Evolutionary conservation across 768 basidiomycete genomes (phyloP), one percentile per base, ranked within the genome.

Genomic region (Ramaria rubella): DNA sequence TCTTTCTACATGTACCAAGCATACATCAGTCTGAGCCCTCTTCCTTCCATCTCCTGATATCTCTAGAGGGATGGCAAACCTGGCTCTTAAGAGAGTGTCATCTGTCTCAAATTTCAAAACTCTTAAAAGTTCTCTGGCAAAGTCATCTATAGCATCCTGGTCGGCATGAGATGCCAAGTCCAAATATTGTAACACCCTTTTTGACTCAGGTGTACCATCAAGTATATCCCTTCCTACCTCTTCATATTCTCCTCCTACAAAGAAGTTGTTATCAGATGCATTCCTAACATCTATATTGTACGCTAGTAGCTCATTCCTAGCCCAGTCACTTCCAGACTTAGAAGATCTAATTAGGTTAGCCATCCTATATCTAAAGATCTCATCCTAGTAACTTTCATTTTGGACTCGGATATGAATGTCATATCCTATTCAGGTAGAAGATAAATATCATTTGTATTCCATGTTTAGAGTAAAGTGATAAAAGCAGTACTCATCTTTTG

Each of bases 21-120:
- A 73, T 49, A 73, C 65, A 60, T 70, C 68, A 1, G 68, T 57
- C 49, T 64, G 63, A 21, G 66, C 64, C 36, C 63, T n/a, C n/a
- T n/a, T n/a, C n/a, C n/a, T n/a, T n/a, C n/a, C 48, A 33, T 69
- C 62, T 4, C 70, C 65, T 40, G 70, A 70, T 14, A 71, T 65
- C 14, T 64, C 30, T 6, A 74, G 60, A 0, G 55, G 62, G 2
- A 74, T 54, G 29, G 65, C 60, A 30, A 60, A 63, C 8, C 66
- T 53, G 4, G 65, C 66, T 23, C 65, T 51, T 34, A 58, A 26
- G 31, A 60, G 30, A 26, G 59, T 49, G 6, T 43, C 54, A 27
- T 60, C 27, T 7, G 40, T 43, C 56, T 55, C 62, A 59, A 72
- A 72, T 33, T 67, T 67, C 44, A 67, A 33, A 21, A 45, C 11